Conservation (phyloP, 768 basidiomycete species). For the Boletus subcaerulescens region DNA sequence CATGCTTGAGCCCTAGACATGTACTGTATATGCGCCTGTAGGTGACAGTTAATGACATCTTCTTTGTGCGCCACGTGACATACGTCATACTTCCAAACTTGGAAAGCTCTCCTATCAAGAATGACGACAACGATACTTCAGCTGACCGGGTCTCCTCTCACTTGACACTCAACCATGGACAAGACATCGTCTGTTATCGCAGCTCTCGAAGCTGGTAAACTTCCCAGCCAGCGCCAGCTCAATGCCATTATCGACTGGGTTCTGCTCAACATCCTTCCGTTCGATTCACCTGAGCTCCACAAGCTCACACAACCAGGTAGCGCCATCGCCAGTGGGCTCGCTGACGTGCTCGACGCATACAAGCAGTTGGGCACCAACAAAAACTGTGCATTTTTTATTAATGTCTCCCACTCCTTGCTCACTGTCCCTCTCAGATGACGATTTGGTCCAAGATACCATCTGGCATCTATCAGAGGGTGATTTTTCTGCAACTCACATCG, state of each 20-base stretch:
- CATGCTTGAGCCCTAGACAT: no score
- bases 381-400: conserved; percentile 42
- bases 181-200: conserved; percentile 59
- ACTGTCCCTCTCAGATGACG: conserved; percentile 45
- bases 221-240: conserved; percentile 61
- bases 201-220: conserved; percentile 68
- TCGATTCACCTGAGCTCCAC: conserved; percentile 37
- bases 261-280: conserved; percentile 44
- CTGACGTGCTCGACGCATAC: conserved; percentile 55
- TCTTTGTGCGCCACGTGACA: conserved; percentile 15
- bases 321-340: conserved; percentile 47
- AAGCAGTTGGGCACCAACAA: conserved; percentile 52
- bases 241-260: conserved; percentile 53
- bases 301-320: conserved; percentile 56
- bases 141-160: background rate
- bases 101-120: conserved; percentile 16
- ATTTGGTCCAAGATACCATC: conserved; percentile 60
- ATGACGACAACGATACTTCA: conserved; percentile 12
- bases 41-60: background rate
- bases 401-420: background rate
- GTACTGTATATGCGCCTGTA: conserved; percentile 14
- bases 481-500: conserved; percentile 36
- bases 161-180: conserved; percentile 46
- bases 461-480: conserved; percentile 64
- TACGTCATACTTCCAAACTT: conserved; percentile 5